Evolutionary conservation across 495 filamentous ascomycete genomes (phyloP).

Genomic region (Terfezia claveryi): DNA sequence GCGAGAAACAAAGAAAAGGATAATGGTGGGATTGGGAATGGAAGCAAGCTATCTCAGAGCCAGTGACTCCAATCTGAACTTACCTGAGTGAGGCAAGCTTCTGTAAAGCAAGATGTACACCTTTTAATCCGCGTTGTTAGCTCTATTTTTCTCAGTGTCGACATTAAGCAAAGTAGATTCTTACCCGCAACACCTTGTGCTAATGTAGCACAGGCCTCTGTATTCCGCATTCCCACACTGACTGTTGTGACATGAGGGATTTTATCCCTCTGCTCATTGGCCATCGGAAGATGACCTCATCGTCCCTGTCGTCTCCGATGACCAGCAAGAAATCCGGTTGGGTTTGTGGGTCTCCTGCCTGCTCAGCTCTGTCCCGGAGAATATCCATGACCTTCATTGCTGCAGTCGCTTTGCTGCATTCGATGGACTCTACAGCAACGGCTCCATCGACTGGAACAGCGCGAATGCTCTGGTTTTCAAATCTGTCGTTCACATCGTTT

Average conservation of each 20-base stretch:
- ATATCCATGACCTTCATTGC: slow-evolving; percentile 45
- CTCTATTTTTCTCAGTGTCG: slow-evolving; percentile 6
- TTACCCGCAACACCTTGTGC: slow-evolving; percentile 74
- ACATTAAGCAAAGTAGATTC: not conserved
- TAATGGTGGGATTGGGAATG: not conserved
- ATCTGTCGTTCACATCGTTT: slow-evolving; percentile 82
- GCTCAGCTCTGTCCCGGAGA: slow-evolving; percentile 24
- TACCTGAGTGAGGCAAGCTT: slow-evolving; percentile 20
- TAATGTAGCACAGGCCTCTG: slow-evolving; percentile 62
- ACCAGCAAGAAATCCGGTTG: slow-evolving; percentile 67
- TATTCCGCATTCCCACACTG: slow-evolving; percentile 62
- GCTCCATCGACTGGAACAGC: slow-evolving; percentile 60
- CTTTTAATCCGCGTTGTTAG: slow-evolving; percentile 17
- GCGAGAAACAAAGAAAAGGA: no score
- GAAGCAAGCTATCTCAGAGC: not conserved
- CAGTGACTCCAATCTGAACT: slow-evolving; percentile 10
- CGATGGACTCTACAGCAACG: slow-evolving; percentile 55
- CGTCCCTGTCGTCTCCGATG: slow-evolving; percentile 69
- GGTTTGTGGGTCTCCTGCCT: slow-evolving; percentile 21
- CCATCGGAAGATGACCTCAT: slow-evolving; percentile 84
- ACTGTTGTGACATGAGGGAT: slow-evolving; percentile 59
- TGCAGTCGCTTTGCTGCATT: slow-evolving; percentile 69
- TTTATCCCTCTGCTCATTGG: slow-evolving; percentile 42
- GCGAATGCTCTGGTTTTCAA: slow-evolving; percentile 56
- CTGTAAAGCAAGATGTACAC: slow-evolving; percentile 27